Percentiles rank a stretch among this genome's conserved stretches.
phyloP scores from a whole-genome alignment of 208 protist genomes.

The Zelonia costaricensis region DNA sequence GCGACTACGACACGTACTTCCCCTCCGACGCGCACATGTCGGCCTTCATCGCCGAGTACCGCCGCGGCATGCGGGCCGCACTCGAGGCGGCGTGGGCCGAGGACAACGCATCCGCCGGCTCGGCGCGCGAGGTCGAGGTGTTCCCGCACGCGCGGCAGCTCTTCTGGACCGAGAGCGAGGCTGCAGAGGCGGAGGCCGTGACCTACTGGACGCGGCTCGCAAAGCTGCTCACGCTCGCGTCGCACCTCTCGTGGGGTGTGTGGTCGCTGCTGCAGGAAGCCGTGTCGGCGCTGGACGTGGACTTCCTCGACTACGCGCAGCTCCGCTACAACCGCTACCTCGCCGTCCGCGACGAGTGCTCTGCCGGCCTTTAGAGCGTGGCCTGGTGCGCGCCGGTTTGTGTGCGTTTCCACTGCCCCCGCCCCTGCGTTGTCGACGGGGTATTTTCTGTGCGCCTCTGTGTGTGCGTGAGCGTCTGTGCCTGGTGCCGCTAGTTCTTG shows the following conservation, averaged over 20 bases:
- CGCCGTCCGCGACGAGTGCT: conserved; percentile 58
- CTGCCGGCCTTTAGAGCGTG: conserved; percentile 9
- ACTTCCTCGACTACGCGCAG: conserved; percentile 85
- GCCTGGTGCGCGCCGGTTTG: not conserved
- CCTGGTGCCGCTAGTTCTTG: not conserved
- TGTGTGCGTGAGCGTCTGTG: not conserved
- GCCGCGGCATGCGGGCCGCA: conserved; percentile 58
- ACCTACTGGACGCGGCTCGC: conserved; percentile 48
- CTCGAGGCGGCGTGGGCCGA: conserved; percentile 30
- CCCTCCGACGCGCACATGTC: conserved; percentile 73
- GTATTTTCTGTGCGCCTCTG: not conserved
- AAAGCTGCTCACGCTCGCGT: conserved; percentile 82
- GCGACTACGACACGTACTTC: conserved; percentile 83
- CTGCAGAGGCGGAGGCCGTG: conserved; percentile 38
- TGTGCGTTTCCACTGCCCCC: no score
- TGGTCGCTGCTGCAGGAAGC: conserved; percentile 91
- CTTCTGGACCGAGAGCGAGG: conserved; percentile 44
- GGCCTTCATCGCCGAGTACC: conserved; percentile 75
- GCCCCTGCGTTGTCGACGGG: no score
- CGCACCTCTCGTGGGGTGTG: conserved; percentile 81
- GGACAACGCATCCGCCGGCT: conserved; percentile 1
- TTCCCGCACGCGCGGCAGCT: conserved; percentile 45
- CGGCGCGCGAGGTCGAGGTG: conserved; percentile 30
- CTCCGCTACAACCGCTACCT: conserved; percentile 67
- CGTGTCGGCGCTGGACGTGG: conserved; percentile 83